These are phyloP conservation scores for Clitopilus passeckerianus DNA, from an alignment of 768 basidiomycete species.

Conservation along the genomic window DNA sequence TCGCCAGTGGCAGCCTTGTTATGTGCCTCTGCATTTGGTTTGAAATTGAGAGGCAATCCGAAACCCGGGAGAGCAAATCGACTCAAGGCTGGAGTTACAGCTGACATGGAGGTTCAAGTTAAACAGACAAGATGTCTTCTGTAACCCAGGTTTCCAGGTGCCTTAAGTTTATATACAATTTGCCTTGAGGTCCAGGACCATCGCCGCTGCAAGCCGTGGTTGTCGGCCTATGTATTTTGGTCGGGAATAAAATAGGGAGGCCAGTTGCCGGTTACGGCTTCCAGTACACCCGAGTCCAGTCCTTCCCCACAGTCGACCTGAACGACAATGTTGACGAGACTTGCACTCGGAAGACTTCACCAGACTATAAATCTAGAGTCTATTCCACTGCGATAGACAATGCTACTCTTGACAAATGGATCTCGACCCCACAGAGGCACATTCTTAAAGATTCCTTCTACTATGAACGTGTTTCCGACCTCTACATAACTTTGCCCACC, in stretches of 20 bases:
- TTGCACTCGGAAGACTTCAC: slow-evolving; percentile 1
- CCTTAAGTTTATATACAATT: neutral
- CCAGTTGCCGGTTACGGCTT: too few species aligned
- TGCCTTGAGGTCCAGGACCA: neutral
- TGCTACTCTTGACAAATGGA: slow-evolving; percentile 49
- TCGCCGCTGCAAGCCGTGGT: neutral
- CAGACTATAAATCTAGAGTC: neutral
- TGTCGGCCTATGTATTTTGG: too few species aligned
- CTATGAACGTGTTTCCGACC: slow-evolving; percentile 54
- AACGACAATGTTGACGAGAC: slow-evolving; percentile 13
- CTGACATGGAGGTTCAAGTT: neutral
- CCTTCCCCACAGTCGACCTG: slow-evolving; percentile 1
- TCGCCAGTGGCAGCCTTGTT: neutral
- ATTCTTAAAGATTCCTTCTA: slow-evolving; percentile 44
- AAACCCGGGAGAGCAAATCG: slow-evolving; percentile 1
- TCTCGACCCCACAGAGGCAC: slow-evolving; percentile 39
- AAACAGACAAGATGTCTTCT: neutral
- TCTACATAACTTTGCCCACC: slow-evolving; percentile 69
- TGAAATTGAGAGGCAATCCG: slow-evolving; percentile 1
- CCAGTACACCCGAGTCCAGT: neutral
- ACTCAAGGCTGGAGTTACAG: neutral
- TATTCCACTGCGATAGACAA: slow-evolving; percentile 11
- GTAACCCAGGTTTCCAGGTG: neutral
- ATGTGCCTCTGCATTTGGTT: neutral
- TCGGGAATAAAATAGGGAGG: too few species aligned